These are phyloP conservation scores for Borovskyia barvae DNA, from an alignment of 208 protist genomes.

Conservation along the genomic window DNA sequence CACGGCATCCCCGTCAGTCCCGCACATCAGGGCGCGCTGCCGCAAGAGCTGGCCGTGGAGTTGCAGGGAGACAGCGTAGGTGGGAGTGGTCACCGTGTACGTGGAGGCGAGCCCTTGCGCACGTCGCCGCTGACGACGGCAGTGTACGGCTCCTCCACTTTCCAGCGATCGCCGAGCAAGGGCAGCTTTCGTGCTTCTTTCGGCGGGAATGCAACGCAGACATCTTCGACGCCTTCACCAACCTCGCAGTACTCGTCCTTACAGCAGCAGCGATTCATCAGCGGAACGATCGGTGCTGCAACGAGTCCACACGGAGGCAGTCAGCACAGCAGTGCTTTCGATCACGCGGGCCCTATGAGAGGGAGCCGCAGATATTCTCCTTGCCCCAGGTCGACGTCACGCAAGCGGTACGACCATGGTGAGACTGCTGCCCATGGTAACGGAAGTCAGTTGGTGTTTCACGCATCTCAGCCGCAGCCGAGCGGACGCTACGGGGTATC, in stretches of 20 bases:
- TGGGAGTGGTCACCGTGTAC: background rate
- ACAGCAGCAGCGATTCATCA: constrained; percentile 4
- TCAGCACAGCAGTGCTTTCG: constrained; percentile 17
- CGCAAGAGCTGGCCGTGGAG: too few relatives aligned
- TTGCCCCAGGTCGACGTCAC: too few relatives aligned
- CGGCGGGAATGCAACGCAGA: background rate
- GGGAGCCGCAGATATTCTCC: too few relatives aligned
- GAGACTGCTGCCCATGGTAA: too few relatives aligned
- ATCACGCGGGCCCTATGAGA: background rate
- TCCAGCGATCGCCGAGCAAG: background rate
- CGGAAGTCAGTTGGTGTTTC: too few relatives aligned
- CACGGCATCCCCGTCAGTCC: too few relatives aligned
- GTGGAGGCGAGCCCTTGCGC: background rate
- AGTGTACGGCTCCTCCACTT: constrained; percentile 1
- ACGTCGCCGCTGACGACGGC: constrained; percentile 1
- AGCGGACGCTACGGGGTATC: constrained; percentile 2
- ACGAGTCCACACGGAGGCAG: constrained; percentile 14
- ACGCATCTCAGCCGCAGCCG: too few relatives aligned
- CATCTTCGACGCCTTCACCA: background rate
- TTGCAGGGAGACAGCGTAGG: too few relatives aligned
- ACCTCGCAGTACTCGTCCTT: too few relatives aligned
- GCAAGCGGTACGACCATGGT: constrained; percentile 8
- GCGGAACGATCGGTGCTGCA: background rate
- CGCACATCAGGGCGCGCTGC: too few relatives aligned
- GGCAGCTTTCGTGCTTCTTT: background rate